Evolutionary conservation across 768 basidiomycete genomes (phyloP).

Genomic region (Leucocoprinus leucothites): DNA sequence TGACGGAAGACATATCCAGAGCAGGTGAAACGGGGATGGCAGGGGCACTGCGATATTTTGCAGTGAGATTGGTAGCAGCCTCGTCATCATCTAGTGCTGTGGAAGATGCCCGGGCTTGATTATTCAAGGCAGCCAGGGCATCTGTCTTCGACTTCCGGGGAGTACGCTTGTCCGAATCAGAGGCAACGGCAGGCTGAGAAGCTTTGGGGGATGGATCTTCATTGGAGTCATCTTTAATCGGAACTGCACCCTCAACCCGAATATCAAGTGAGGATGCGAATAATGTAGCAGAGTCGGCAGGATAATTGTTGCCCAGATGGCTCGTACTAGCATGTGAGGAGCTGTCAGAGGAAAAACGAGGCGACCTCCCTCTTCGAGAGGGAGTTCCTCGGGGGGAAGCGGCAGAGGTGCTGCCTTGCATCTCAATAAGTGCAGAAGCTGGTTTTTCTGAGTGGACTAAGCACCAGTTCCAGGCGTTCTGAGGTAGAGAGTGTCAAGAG

Average conservation of each 20-base stretch:
- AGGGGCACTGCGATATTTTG: conserved; percentile 44
- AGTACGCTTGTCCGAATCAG: conserved; percentile 56
- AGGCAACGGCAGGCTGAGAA: conserved; percentile 34
- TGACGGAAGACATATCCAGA: conserved; percentile 70
- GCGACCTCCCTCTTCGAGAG: conserved; percentile 62
- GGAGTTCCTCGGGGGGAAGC: conserved; percentile 54
- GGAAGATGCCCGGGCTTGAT: conserved; percentile 57
- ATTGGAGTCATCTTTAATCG: conserved; percentile 49
- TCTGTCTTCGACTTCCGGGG: conserved; percentile 91
- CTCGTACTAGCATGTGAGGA: conserved; percentile 43
- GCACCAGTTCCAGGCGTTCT: conserved; percentile 38
- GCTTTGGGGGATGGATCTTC: conserved; percentile 34
- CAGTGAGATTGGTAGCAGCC: conserved; percentile 42
- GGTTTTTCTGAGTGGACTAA: conserved; percentile 32
- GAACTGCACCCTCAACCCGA: conserved; percentile 69
- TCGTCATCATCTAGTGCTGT: conserved; percentile 53
- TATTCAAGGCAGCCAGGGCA: conserved; percentile 75
- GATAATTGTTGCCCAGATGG: conserved; percentile 45
- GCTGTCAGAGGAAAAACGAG: conserved; percentile 48
- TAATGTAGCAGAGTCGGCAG: conserved; percentile 47
- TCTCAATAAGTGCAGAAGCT: conserved; percentile 26
- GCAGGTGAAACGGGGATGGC: conserved; percentile 61
- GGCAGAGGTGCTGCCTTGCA: conserved; percentile 45
- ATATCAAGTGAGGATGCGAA: conserved; percentile 73
- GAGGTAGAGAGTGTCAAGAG: conserved; percentile 37